Conservation (phyloP, 1,284 basidiomycete species). For the Ustilago sp. region DNA sequence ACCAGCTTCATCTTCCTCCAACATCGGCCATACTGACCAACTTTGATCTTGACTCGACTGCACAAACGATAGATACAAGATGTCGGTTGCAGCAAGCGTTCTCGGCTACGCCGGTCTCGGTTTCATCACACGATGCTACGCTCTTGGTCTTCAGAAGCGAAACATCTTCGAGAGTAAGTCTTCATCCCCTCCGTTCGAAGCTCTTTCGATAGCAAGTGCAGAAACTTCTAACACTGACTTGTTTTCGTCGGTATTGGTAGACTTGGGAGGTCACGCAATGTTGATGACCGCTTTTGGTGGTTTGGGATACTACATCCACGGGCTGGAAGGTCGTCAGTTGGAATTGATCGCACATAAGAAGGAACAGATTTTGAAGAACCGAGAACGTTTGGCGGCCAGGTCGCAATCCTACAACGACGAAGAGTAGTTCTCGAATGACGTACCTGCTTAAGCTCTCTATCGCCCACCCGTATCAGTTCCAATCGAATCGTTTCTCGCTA, state of each 20-base stretch:
- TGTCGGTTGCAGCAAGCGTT: conserved; percentile 59
- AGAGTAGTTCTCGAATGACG: conserved; percentile 10
- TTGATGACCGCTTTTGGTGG: conserved; percentile 62
- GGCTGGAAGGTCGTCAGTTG: conserved; percentile 59
- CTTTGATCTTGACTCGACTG: background rate
- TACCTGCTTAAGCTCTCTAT: background rate
- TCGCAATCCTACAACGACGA: conserved; percentile 19
- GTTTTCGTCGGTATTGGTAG: conserved; percentile 22
- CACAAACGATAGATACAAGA: conserved; percentile 5
- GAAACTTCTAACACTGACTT: background rate
- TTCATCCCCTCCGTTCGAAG: background rate
- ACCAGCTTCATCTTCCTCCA: background rate
- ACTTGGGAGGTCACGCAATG: conserved; percentile 65
- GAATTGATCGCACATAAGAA: conserved; percentile 62
- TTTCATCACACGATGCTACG: conserved; percentile 67
- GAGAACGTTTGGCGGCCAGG: conserved; percentile 29
- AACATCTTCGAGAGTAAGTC: conserved; percentile 69
- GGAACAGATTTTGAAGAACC: conserved; percentile 64
- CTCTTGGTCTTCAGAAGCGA: conserved; percentile 67
- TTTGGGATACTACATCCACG: conserved; percentile 67
- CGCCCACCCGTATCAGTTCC: background rate
- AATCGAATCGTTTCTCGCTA: background rate
- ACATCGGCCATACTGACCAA: background rate
- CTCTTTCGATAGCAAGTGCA: background rate
- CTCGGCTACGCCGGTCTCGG: conserved; percentile 67